These are phyloP conservation scores for Fusarium mangiferae DNA, from an alignment of 2,329 filamentous ascomycete species.

Conservation along the genomic window DNA sequence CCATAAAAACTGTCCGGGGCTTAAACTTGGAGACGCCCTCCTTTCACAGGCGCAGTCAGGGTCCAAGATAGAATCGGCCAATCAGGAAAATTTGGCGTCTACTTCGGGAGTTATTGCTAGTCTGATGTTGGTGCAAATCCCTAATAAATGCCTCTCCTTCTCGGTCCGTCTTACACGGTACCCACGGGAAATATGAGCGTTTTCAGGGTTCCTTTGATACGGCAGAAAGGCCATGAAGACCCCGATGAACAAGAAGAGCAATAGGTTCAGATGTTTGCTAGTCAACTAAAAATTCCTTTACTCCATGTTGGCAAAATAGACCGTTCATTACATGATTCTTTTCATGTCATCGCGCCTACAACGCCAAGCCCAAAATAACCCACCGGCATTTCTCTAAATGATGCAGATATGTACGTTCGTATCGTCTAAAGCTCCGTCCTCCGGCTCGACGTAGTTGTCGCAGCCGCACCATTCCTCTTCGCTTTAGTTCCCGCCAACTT, in stretches of 20 bases:
- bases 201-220: constrained; percentile 3
- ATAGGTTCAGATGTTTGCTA: not conserved
- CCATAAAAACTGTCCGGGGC: constrained; percentile 32
- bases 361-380: constrained; percentile 38
- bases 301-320: constrained; percentile 9
- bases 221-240: not conserved
- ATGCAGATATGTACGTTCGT: constrained; percentile 11
- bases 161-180: constrained; percentile 32
- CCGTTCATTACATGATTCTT: constrained; percentile 25
- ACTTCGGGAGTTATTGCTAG: constrained; percentile 39
- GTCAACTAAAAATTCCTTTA: not conserved
- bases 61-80: constrained; percentile 20
- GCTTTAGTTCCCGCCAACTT: constrained; percentile 38
- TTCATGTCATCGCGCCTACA: constrained; percentile 24
- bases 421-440: constrained; percentile 48
- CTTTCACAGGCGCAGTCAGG: constrained; percentile 18
- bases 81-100: constrained; percentile 43
- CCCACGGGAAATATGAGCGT: constrained; percentile 4
- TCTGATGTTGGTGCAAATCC: constrained; percentile 20
- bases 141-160: constrained; percentile 35
- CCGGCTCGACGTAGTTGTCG: constrained; percentile 40
- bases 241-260: not conserved
- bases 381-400: constrained; percentile 30
- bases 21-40: constrained; percentile 24
- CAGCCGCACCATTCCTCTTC: constrained; percentile 42